Evolutionary conservation across 148 eudicot species (phyloP), one percentile per base, ranked within the genome.

Genomic region (Fagopyrum homotropicum): DNA sequence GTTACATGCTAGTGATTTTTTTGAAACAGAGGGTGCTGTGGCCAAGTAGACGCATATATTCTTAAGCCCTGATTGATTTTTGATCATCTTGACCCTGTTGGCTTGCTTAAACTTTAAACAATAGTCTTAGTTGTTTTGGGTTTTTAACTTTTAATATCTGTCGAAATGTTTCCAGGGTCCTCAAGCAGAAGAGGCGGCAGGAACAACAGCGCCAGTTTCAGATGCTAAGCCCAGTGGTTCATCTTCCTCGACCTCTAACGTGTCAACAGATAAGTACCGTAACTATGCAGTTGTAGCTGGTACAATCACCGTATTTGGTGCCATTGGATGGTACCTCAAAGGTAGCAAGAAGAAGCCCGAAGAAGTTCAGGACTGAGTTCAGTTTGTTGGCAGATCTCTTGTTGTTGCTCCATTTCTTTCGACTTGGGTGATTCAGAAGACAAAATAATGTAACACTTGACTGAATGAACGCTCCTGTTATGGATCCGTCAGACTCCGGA

Each of bases 261-360:
- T 82, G 1, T 92, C 98, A 69, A 84, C 88, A 16, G 92, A 95
- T 83, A 90, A 89, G 79, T 45, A 81, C 88, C 80, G 88, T 43
- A 95, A 92, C 87, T 89, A 92, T 80, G 97, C 85, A 66, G 89
- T 95, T 75, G 74, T 86, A 45, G 96, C 96, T 70, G 98, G 93
- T 50, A 74, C 76, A 26, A 78, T 84, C 30, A 88, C 93, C 64
- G 80, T 74, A 60, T 35, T 84, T 17, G 88, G 86, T 83, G 96
- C 88, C 57, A 43, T 75, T 9, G 97, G 96, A 11, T 95, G 97
- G 98, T 95, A 85, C 80, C 47, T 77, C 60, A 73, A 72, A 30
- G 82, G 93, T 11, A 79, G 73, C 44, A 79, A 84, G 45, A 91
- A 84, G 83, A 86, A 90, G 84, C 46, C 91, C 0, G 98, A 87